Base-by-base conservation (phyloP, 2,329 filamentous ascomycete species). In the Aureobasidium melanogenum region DNA sequence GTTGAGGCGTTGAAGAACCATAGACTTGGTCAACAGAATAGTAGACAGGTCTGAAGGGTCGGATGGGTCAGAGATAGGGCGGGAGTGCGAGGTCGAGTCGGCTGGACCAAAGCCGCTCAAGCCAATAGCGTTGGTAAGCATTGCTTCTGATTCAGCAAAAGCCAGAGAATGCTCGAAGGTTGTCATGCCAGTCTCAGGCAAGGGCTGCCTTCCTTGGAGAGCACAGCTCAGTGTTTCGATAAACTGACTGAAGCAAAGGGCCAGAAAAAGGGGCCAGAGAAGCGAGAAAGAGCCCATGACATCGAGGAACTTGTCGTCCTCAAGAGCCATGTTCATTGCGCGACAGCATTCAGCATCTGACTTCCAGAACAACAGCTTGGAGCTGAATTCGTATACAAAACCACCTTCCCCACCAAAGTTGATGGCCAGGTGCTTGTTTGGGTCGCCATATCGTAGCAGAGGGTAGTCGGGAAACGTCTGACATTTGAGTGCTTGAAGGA, bases 101-200 rank as follows among this genome's bases (percentile, higher is more conserved):
- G 73, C 78, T 61, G 81, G 70, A 26, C 81, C 79, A 68, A 89
- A 87, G 67, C 88, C 86, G 0, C 87, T 85, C 73, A 91, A 84
- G 14, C 87, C 87, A 15, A 96, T 82, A 55, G 91, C 88, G 66
- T 87, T 89, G 67, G 86, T 87, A 48, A 97, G 86, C 65, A 92
- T 88, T 32, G 89, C 88, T 72, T 99, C 94, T 9, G 93, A 93
- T 74, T 99, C 94, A 12, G 93, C 91, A 75, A 97, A 99, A 2
- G 93, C 93, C 9, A 99, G 80, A 0, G 92, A 97, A 70, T 97
- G 92, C 72, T 99, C 94, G 69, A 97, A 96, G 2, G 97, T 83
- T 0, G 92, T 96, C 89, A 97, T 96, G 19, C 91, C 92, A 1
- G 91, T 95, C 75, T 97, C 94, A 0, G 89, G 88, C 64, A 88